phyloP scores from a whole-genome alignment of 768 basidiomycete species.

The Hebeloma cylindrosporum region DNA sequence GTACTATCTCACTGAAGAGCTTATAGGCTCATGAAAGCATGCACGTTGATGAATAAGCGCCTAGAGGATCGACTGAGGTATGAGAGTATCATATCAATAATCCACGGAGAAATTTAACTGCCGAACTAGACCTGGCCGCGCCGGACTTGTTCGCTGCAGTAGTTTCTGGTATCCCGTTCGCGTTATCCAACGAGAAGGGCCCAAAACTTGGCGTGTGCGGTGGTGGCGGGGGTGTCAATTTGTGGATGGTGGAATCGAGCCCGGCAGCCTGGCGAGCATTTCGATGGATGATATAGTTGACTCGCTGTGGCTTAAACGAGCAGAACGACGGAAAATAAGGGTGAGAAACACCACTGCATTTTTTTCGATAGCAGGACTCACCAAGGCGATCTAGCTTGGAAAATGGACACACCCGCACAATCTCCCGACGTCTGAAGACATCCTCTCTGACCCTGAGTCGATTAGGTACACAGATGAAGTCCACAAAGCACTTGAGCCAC shows the following conservation, averaged over 20 bases:
- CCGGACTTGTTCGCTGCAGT: conserved; percentile 17
- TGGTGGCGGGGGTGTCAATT: conserved; percentile 21
- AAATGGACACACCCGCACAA: conserved; percentile 26
- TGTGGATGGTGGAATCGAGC: background rate
- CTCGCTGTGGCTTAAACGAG: conserved; percentile 19
- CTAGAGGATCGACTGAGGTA: background rate
- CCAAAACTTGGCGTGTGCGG: conserved; percentile 16
- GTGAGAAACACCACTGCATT: conserved; percentile 10
- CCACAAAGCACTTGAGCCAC: conserved; percentile 13
- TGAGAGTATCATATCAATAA: background rate
- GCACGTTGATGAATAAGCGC: no score
- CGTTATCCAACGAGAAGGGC: conserved; percentile 11
- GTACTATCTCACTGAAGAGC: no score
- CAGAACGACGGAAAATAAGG: conserved; percentile 11
- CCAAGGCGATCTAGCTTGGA: conserved; percentile 19
- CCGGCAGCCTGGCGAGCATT: conserved; percentile 3
- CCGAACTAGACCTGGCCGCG: conserved; percentile 8
- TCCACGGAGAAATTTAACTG: background rate
- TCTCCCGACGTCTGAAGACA: conserved; percentile 17
- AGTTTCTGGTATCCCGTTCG: conserved; percentile 27
- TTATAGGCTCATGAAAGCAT: no score
- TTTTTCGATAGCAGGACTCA: background rate
- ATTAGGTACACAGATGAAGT: conserved; percentile 20
- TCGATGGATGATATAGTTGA: conserved; percentile 10
- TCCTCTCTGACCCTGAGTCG: conserved; percentile 21